Conservation (phyloP, 805 yeast species). For the Phaffomyces thermotolerans region DNA sequence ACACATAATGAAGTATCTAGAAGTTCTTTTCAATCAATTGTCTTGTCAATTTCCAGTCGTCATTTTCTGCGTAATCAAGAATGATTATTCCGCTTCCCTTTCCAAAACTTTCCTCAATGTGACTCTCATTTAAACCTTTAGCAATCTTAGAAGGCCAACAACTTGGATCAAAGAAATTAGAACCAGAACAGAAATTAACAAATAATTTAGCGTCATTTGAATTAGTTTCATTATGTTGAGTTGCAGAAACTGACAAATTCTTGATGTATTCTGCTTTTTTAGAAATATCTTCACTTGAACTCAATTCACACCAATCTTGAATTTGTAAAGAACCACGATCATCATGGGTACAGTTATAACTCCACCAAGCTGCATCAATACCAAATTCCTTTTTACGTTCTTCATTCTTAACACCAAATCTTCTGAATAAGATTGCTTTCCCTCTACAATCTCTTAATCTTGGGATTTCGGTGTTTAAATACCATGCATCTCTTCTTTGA, state of each 20-base stretch:
- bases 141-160: slow-evolving; percentile 75
- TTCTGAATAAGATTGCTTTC: slow-evolving; percentile 55
- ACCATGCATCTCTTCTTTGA: slow-evolving; percentile 50
- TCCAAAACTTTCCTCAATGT: slow-evolving; percentile 40
- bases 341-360: slow-evolving; percentile 56
- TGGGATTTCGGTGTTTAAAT: slow-evolving; percentile 49
- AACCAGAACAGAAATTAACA: slow-evolving; percentile 66
- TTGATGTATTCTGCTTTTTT: slow-evolving; percentile 53
- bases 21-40: slow-evolving; percentile 47
- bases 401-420: slow-evolving; percentile 57
- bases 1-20: too few relatives aligned
- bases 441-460: slow-evolving; percentile 57
- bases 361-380: slow-evolving; percentile 62
- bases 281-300: slow-evolving; percentile 41
- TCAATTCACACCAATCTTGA: slow-evolving; percentile 70
- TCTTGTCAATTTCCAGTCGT: slow-evolving; percentile 52
- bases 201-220: slow-evolving; percentile 47
- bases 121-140: slow-evolving; percentile 36
- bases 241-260: slow-evolving; percentile 46
- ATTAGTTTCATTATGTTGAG: slow-evolving; percentile 37
- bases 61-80: slow-evolving; percentile 56
- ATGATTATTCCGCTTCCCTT: slow-evolving; percentile 59
- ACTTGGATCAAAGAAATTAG: slow-evolving; percentile 59
- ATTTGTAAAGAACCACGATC: slow-evolving; percentile 56
- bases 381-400: slow-evolving; percentile 43